Evolutionary conservation across 139 green algal genomes (phyloP), one percentile per base, ranked within the genome.

Genomic region (Micractinium conductrix): DNA sequence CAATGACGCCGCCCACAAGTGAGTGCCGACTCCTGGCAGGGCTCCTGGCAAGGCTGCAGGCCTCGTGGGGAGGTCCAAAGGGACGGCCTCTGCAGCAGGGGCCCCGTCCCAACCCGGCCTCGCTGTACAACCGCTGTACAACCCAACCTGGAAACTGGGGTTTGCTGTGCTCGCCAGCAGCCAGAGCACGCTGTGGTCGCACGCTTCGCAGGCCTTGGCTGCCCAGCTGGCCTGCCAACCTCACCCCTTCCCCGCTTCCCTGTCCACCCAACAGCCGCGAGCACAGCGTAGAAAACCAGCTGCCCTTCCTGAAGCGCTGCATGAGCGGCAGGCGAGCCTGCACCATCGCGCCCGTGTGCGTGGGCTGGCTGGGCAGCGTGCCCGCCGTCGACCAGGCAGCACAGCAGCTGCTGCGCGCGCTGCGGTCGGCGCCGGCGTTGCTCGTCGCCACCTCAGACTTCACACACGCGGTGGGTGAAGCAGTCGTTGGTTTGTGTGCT

Each of bases 231-330:
- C n/a, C n/a, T n/a, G n/a, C 65, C 35, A 22, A 42, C 22, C 38
- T 2, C 60, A 37, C 28, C 1, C 22, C 8, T 9, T 26, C 2
- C 21, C 42, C 4, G 7, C 42, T 40, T 24, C 24, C 30, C 28
- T 42, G n/a, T n/a, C n/a, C n/a, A n/a, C n/a, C n/a, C 14, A 17
- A 30, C 72, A 79, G 72, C 43, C 72, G 37, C 42, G 84, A 88
- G 72, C 84, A 88, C 58, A 78, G 53, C 2, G 81, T 88, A 33
- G 84, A 88, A 35, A 88, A 88, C 70, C 84, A 88, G 78, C 84
- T 88, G 78, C 78, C 78, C 26, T 88, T 88, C 55, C 60, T 88
- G 69, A 63, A 81, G 60, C 55, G 85, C 55, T 67, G 26, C 8
- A 3, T 17, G 28, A 48, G 37, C 0, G 44, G 43, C 72, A 1